A percentile compares a stretch with the other conserved stretches of the same genome.
Conservation (phyloP, 1,284 basidiomycete species). For the Gomphus bonarii region DNA sequence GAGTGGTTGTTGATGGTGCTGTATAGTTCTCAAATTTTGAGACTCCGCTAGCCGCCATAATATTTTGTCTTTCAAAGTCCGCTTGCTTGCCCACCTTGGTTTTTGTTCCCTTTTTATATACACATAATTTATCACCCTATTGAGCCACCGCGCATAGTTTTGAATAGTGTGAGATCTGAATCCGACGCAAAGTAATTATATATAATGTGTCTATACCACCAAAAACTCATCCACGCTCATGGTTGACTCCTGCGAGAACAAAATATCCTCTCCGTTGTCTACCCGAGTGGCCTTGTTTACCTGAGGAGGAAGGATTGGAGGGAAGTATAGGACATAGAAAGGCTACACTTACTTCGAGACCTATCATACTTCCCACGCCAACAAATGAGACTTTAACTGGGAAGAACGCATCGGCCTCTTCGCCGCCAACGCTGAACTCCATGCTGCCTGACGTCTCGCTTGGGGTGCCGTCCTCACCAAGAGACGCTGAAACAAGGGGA, state of each 20-base stretch:
- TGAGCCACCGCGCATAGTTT: no score
- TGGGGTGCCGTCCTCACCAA: slow-evolving; percentile 32
- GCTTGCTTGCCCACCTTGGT: no score
- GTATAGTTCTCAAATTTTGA: slow-evolving; percentile 27
- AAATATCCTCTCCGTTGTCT: slow-evolving; percentile 47
- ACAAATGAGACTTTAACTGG: slow-evolving; percentile 82
- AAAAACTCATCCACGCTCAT: slow-evolving; percentile 59
- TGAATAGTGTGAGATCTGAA: no score
- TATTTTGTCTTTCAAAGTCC: no score
- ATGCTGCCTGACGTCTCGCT: slow-evolving; percentile 65
- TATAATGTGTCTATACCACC: slow-evolving; percentile 20
- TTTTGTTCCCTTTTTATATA: no score
- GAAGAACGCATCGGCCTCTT: slow-evolving; percentile 84
- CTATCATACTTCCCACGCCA: slow-evolving; percentile 67
- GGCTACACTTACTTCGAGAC: slow-evolving; percentile 39
- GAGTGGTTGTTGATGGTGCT: slow-evolving; percentile 29
- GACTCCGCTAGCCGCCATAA: neutral
- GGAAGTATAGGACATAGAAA: neutral
- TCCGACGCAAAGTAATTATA: neutral
- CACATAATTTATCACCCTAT: no score
- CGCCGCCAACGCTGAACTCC: slow-evolving; percentile 81
- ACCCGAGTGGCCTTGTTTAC: slow-evolving; percentile 45
- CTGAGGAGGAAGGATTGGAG: slow-evolving; percentile 14
- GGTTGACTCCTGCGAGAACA: slow-evolving; percentile 73
- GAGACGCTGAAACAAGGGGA: slow-evolving; percentile 40